Evolutionary conservation across 2,329 filamentous ascomycete genomes (phyloP), one percentile per base, ranked within the genome.

Genomic region (Mollisiaceae sp.): DNA sequence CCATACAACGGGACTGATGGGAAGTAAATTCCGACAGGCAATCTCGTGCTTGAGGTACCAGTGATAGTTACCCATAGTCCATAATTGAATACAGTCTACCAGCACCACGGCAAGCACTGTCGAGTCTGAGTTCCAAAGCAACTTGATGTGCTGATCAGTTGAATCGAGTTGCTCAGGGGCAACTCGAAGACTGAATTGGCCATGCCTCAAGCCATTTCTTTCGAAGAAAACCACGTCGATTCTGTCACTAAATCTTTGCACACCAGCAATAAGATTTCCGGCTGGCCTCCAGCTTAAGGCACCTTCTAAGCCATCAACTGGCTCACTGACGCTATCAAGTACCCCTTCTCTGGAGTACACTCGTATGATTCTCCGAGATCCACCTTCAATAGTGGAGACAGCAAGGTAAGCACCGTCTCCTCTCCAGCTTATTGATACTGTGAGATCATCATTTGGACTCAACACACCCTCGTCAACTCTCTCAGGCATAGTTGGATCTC

Each of bases 41-140:
- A 97, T 83, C 75, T 97, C 93, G 76, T 97, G 93, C 80, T 99
- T 99, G 18, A 99, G 83, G 77, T 98, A 98, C 86, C 95, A 99
- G 76, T 98, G 92, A 72, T 99, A 99, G 77, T 99, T 99, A 22
- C 93, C 91, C 85, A 91, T 97, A 0, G 93, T 97, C 95, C 95
- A 99, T 1, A 99, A 81, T 75, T 99, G 95, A n/a, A 95, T 81
- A 63, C 87, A 85, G 69, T 93, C 86, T 38, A 82, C 81, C 71
- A 94, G 87, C 1, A 86, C 83, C n/a, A 97, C 89, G 6, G 94
- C 93, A 55, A 99, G 83, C 0, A 97, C 92, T 1, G 89, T 94
- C 0, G 95, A 99, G 76, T 99, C 94, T 4, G 88, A 85, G 75
- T 97, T 99, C 95, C 95, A 99, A 57, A 86, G 84, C 15, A 99